Percentiles rank a stretch among this genome's conserved stretches.
phyloP scores from a whole-genome alignment of 129 eudicot genomes.

The Flaveria brownii region DNA sequence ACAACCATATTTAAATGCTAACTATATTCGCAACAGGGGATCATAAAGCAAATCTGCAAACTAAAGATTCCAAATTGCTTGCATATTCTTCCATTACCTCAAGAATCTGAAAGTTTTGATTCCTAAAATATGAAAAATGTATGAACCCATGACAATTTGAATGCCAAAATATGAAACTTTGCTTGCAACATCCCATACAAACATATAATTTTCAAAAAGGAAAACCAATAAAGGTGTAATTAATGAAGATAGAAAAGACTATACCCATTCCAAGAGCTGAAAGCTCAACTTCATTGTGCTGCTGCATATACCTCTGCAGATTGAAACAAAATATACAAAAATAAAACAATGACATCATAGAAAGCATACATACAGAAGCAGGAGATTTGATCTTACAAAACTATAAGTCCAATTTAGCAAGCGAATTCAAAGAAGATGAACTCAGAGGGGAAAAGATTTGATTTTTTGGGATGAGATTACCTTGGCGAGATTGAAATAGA shows the following conservation, averaged over 20 bases:
- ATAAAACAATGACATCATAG: neutral
- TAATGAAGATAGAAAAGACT: neutral
- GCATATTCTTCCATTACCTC: neutral
- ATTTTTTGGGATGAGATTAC: neutral
- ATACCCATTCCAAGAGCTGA: slow-evolving; percentile 81
- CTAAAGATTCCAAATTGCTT: neutral
- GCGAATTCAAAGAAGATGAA: neutral
- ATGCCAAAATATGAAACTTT: neutral
- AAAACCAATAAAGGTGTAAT: too few species aligned
- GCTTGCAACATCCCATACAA: neutral
- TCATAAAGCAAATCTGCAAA: neutral
- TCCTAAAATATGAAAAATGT: neutral
- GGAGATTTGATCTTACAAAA: neutral
- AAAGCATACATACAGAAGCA: neutral
- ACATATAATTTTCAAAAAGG: neutral
- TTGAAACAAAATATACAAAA: neutral
- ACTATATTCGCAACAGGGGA: neutral
- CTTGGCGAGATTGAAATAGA: slow-evolving; percentile 46
- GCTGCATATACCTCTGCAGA: slow-evolving; percentile 73
- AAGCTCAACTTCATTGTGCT: slow-evolving; percentile 71
- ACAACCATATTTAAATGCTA: neutral
- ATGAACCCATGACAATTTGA: neutral
- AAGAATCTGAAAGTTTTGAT: neutral
- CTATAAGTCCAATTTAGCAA: neutral
- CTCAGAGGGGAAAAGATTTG: neutral